Base-by-base conservation (phyloP, 257 asterid genomes). In the Echites panduratus region DNA sequence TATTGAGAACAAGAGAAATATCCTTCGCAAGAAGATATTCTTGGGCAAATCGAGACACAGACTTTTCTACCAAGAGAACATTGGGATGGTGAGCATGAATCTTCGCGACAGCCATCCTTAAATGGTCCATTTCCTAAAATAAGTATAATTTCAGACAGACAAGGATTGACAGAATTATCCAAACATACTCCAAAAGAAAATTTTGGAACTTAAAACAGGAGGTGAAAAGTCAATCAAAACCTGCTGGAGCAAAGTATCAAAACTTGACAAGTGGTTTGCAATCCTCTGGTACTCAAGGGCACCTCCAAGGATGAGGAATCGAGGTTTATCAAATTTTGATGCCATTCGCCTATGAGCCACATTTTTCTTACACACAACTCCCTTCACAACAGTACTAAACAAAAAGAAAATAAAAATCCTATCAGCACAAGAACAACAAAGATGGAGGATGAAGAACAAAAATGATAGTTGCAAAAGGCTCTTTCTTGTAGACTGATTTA, bases 51-150 rank as follows among this genome's bases (percentile, higher is more conserved):
- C 97, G 81, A 73, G 96, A 90, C 29, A 90, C 96, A 29, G 97
- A 90, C 77, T 89, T 89, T 80, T 89, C 97, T 35, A 89, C 97
- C 82, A 90, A 74, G 75, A 90, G 87, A 77, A 90, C 68, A 80
- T 84, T 87, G n/a, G 96, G 97, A 78, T 90, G 96, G 82, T 90
- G 92, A 19, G 87, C 85, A 38, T 81, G 91, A 79, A 90, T 90
- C 82, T 87, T 87, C 54, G 97, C 88, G 70, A 90, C 97, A 74
- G 97, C 90, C 97, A 90, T 90, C 82, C 87, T 90, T 82, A 90
- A 81, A 79, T 89, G 96, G 80, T 90, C 97, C 93, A 84, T 90
- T 85, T 90, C 97, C 97, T 90, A 80, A 77, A 84, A 76, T 68
- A 78, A 65, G 67, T 64, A 78, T 41, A 70, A 40, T 52, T 71